Conservation (phyloP, 208 protist genomes). For the Plasmodiophora brassicae region DNA sequence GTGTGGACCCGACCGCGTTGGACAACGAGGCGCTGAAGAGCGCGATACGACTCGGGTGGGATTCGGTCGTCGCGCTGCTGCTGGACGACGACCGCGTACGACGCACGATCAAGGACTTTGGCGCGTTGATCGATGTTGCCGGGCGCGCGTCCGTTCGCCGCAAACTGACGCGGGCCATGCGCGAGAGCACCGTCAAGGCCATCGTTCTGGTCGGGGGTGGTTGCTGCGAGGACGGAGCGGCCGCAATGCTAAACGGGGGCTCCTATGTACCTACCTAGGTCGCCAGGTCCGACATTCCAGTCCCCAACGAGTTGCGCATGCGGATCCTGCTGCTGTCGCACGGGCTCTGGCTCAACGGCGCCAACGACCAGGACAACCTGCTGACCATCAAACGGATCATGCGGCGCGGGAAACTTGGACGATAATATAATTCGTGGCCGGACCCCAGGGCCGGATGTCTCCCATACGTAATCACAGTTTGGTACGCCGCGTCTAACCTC, state of each 20-base stretch:
- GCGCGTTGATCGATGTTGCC: neutral
- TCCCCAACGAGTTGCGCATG: neutral
- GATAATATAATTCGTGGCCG: too few relatives aligned
- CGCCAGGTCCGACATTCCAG: neutral
- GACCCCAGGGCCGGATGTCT: too few relatives aligned
- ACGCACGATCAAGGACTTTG: neutral
- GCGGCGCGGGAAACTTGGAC: neutral
- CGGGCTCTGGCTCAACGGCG: neutral
- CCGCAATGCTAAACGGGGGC: too few relatives aligned
- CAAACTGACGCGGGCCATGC: neutral
- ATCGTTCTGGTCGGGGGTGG: neutral
- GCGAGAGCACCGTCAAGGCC: neutral
- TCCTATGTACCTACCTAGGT: too few relatives aligned
- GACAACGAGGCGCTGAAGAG: conserved; percentile 28
- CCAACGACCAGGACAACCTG: neutral
- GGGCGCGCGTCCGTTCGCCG: neutral
- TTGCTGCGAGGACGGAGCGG: too few relatives aligned
- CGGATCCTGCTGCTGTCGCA: neutral
- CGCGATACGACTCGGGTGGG: neutral
- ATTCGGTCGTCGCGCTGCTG: neutral
- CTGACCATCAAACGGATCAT: neutral
- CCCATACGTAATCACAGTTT: too few relatives aligned
- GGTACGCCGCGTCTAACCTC: too few relatives aligned
- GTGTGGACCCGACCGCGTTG: neutral
- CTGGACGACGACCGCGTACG: neutral